Evolutionary conservation across 768 basidiomycete species (phyloP).

Genomic region (Erythrobasidium yunnanense): DNA sequence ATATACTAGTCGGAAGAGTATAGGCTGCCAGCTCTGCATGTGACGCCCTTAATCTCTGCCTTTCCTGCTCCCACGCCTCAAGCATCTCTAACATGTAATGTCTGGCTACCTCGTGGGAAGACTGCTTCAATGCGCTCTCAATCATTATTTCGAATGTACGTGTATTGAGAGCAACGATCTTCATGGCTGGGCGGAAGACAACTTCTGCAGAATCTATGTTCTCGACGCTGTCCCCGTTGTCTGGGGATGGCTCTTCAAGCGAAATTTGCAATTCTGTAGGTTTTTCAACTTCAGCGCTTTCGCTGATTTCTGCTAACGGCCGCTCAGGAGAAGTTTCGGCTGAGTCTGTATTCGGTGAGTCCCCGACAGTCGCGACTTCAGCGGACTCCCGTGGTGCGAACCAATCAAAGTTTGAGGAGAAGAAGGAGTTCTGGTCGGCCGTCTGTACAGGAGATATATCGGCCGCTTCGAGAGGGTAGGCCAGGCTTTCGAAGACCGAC

Average conservation of each 20-base stretch:
- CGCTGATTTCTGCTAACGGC: too few relatives aligned
- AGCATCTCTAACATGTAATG: conserved; percentile 2
- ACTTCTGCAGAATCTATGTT: neutral
- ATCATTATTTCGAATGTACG: conserved; percentile 2
- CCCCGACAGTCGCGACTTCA: too few relatives aligned
- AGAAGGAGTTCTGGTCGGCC: neutral
- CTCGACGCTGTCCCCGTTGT: neutral
- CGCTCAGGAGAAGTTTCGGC: too few relatives aligned
- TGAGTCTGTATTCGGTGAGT: too few relatives aligned
- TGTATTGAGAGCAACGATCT: conserved; percentile 14
- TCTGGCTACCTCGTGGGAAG: neutral
- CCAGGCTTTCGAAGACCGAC: conserved; percentile 4
- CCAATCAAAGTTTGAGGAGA: conserved; percentile 14
- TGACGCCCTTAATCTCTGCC: too few relatives aligned
- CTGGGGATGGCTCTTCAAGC: too few relatives aligned
- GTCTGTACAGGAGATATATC: neutral
- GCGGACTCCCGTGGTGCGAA: too few relatives aligned
- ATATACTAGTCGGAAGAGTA: too few relatives aligned
- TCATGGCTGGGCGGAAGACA: neutral
- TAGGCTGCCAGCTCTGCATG: too few relatives aligned
- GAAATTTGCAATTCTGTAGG: neutral
- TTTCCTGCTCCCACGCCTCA: conserved; percentile 21
- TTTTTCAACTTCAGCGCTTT: neutral
- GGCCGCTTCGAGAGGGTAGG: neutral
- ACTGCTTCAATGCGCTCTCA: neutral